phyloP scores from a whole-genome alignment of 2,329 filamentous ascomycete species.

The Phoma sp. region DNA sequence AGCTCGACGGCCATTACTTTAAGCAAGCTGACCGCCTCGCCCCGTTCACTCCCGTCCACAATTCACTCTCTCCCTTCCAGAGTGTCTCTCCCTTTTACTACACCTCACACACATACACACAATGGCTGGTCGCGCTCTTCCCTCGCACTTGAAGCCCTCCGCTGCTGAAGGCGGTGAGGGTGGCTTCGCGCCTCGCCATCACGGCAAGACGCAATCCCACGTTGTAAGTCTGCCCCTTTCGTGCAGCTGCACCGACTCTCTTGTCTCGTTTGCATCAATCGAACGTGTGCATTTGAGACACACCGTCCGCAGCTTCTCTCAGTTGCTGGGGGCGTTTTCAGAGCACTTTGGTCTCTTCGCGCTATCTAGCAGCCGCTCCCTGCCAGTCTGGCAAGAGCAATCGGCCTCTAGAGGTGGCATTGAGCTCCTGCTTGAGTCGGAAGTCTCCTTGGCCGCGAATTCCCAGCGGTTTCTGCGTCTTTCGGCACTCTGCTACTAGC shows the following conservation, averaged over 20 bases:
- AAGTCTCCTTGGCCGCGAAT: neutral
- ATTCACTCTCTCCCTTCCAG: conserved; percentile 18
- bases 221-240: conserved; percentile 67
- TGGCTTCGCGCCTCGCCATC: conserved; percentile 66
- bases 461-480: neutral
- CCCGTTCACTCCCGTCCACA: conserved; percentile 21
- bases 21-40: conserved; percentile 29
- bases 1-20: conserved; percentile 24
- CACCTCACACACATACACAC: conserved; percentile 33
- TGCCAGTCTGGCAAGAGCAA: neutral
- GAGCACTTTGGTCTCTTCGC: too few species aligned
- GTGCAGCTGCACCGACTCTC: neutral
- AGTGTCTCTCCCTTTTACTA: conserved; percentile 15
- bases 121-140: conserved; percentile 78
- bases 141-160: conserved; percentile 79
- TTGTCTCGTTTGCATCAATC: neutral
- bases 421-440: neutral
- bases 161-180: conserved; percentile 46
- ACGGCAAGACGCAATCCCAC: conserved; percentile 85
- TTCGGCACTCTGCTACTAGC: neutral
- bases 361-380: neutral
- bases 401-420: neutral
- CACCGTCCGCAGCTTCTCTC: neutral
- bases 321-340: too few species aligned
- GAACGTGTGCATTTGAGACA: too few species aligned